Evolutionary conservation across 169 alveolate genomes (phyloP).

Genomic region (Plasmodium berghei): DNA sequence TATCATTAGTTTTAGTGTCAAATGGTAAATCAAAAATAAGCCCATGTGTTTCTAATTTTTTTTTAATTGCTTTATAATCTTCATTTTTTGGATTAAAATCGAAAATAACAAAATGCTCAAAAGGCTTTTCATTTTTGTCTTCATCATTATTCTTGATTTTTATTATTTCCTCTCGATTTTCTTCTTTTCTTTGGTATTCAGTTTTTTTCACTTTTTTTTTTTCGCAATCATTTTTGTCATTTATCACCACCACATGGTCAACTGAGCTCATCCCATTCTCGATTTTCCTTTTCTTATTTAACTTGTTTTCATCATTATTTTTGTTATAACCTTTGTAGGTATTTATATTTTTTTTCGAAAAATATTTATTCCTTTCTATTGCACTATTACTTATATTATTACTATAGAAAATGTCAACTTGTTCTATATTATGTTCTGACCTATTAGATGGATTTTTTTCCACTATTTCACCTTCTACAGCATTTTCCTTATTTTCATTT

Average conservation of each 20-base stretch:
- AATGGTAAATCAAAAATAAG: background rate
- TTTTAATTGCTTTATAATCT: constrained; percentile 32
- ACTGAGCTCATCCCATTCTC: too few relatives aligned
- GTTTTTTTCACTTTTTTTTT: background rate
- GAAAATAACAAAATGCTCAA: constrained; percentile 25
- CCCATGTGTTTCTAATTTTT: constrained; percentile 1
- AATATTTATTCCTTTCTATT: too few relatives aligned
- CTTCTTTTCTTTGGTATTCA: background rate
- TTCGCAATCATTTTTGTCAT: background rate
- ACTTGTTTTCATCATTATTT: too few relatives aligned
- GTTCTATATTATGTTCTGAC: too few relatives aligned
- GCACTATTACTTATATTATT: too few relatives aligned
- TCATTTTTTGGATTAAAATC: constrained; percentile 34
- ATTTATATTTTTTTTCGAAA: too few relatives aligned
- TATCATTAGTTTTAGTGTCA: background rate
- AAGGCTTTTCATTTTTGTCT: background rate
- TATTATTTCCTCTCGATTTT: background rate
- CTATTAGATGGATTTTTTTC: too few relatives aligned
- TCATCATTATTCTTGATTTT: background rate
- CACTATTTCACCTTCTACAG: too few relatives aligned
- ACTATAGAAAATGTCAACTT: too few relatives aligned
- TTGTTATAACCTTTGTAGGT: too few relatives aligned
- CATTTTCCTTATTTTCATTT: too few relatives aligned
- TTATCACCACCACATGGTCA: background rate
- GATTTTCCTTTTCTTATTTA: too few relatives aligned